phyloP scores from a whole-genome alignment of 1,284 basidiomycete genomes.

The Naganishia liquefaciens region DNA sequence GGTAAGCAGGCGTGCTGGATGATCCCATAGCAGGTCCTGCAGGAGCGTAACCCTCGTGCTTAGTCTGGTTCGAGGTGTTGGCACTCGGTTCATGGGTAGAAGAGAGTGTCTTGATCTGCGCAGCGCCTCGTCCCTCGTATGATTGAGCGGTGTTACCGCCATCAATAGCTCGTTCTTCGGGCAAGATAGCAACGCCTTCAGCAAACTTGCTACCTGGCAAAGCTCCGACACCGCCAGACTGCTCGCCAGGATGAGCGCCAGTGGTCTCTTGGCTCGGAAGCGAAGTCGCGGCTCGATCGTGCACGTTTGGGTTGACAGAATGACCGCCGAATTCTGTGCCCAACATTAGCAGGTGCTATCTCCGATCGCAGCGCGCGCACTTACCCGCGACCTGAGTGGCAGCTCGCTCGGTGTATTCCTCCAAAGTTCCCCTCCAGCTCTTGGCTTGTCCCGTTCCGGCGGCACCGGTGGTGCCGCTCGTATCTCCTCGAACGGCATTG shows the following conservation, averaged over 20 bases:
- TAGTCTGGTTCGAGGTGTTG: not conserved
- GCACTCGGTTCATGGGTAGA: not conserved
- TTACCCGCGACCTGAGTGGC: conserved; percentile 25
- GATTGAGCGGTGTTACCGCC: not conserved
- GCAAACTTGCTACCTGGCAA: conserved; percentile 54
- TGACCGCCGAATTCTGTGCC: conserved; percentile 16
- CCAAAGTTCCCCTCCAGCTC: conserved; percentile 21
- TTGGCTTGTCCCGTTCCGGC: not conserved
- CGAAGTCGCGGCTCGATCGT: conserved; percentile 24
- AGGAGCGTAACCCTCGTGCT: conserved; percentile 21
- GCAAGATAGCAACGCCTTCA: conserved; percentile 54
- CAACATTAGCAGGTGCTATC: not conserved
- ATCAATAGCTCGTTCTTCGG: conserved; percentile 48
- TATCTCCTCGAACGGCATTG: conserved; percentile 9
- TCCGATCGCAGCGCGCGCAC: not conserved
- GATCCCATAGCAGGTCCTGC: conserved; percentile 14
- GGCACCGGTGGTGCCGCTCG: not conserved
- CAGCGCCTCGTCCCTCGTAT: not conserved
- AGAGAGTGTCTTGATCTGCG: conserved; percentile 8
- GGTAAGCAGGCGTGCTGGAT: not conserved
- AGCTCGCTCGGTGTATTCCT: conserved; percentile 10
- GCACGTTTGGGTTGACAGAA: conserved; percentile 28
- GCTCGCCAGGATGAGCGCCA: conserved; percentile 43
- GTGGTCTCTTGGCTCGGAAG: conserved; percentile 42
- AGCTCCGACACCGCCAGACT: conserved; percentile 52